Evolutionary conservation across 495 filamentous ascomycete species (phyloP), one percentile per base, ranked within the genome.

Genomic region (Lasiosphaeria hispida): DNA sequence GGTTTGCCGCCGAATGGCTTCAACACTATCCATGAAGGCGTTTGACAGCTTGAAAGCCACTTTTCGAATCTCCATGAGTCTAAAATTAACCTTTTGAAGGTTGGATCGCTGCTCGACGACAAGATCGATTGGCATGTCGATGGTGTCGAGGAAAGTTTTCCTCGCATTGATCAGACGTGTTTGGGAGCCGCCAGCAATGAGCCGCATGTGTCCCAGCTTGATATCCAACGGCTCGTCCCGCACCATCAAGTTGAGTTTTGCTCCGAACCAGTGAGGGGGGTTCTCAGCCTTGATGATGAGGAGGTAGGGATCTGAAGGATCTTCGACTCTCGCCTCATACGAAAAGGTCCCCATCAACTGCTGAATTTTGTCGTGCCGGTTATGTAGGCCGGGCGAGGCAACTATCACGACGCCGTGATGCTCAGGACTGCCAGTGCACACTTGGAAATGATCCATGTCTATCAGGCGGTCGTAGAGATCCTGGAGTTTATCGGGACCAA

Each of bases 21-120:
- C 91, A 53, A 98, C 94, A 65, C 92, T 96, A 67, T 97, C 93
- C 95, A 98, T 97, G 70, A 97, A 97, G 10, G 92, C 89, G 74
- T 96, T 96, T n/a, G 91, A 96, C 36, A 98, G 78, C 71, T 94
- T 95, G 79, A 95, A 97, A 30, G 91, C 90, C 0, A 91, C 93
- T 70, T 91, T 94, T 69, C 96, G 95, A 63, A 97, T 98, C 68
- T 93, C 91, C 67, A 91, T 94, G 61, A 98, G 76, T 68, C 95
- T 89, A 35, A 86, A 77, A 63, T 97, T 94, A 56, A 98, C 95
- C 56, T 95, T 88, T 39, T 87, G 88, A 17, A 98, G 80, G 66
- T 96, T 97, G 19, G 95, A 95, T 58, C 93, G 82, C 67, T 96
- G 88, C 68, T 97, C 94, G 38, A 96, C 86, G 11, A 96, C 80